Evolutionary conservation across 805 yeast species (phyloP), one percentile per base, ranked within the genome.

Genomic region (Priceomyces medius): DNA sequence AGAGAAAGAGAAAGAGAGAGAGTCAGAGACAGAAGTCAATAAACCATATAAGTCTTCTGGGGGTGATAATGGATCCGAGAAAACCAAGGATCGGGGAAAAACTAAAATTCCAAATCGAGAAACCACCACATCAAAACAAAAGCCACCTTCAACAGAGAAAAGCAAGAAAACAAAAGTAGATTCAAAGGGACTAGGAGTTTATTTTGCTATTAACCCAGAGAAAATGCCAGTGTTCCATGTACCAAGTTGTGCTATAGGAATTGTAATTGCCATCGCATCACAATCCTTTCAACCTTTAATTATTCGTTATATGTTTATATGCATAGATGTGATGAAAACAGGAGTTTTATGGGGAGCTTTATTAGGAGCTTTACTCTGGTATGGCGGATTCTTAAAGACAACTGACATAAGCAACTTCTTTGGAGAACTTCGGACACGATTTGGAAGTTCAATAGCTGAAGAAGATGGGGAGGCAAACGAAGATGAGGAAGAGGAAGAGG

Each of bases 161-260:
- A 33, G 14, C 4, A 18, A 17, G 14, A 36, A 36, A 36, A 16
- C 21, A 17, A 36, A 21, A 16, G 13, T n/a, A n/a, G 17, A 3
- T 14, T 9, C 14, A 16, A 21, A 13, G 5, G 28, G 28, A 7
- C 19, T 19, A n/a, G 10, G 19, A 3, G 38, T 21, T 13, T 12
- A 14, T 10, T 24, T 35, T 13, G 18, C 14, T 23, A 18, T 24
- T 14, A 35, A 24, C 29, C 16, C 39, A 16, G 18, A 36, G 23
- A 12, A 24, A 9, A 39, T 45, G 20, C 39, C 35, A 7, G 38
- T 45, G 26, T 51, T 61, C 43, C 63, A 60, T 42, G 29, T 46
- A 5, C 60, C 57, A n/a, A 60, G 56, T 45, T 67, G 63, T 41
- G 50, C 46, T 2, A 38, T 56, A 12, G 73, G 73, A 1, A 31